These are phyloP conservation scores for Spiromastix sp. DNA, from an alignment of 2,329 filamentous ascomycete genomes.

Conservation along the genomic window DNA sequence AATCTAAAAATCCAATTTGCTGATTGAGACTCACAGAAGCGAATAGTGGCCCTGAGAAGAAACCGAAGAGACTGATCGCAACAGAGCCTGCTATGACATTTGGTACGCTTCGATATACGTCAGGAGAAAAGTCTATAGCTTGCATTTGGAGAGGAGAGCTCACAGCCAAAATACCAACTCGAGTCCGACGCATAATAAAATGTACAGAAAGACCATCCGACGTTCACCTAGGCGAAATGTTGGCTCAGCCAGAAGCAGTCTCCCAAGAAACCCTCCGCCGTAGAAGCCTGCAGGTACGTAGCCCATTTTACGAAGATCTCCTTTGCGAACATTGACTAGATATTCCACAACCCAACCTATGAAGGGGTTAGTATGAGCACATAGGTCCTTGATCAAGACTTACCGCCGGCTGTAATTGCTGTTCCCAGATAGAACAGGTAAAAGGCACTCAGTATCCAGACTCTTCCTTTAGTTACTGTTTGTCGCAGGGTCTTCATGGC, in stretches of 20 bases:
- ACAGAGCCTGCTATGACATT: conserved; percentile 42
- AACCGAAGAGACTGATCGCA: conserved; percentile 44
- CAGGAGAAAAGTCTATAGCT: background rate
- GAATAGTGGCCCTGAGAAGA: conserved; percentile 50
- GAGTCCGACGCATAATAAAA: conserved; percentile 40
- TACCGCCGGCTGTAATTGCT: conserved; percentile 40
- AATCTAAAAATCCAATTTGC: too few species aligned
- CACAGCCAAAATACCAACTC: conserved; percentile 51
- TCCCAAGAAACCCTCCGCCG: conserved; percentile 47
- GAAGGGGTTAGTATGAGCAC: background rate
- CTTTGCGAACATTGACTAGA: conserved; percentile 49
- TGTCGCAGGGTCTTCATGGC: too few species aligned
- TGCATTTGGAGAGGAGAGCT: background rate
- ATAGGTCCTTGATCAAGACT: background rate
- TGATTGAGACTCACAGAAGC: conserved; percentile 39
- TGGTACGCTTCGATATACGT: conserved; percentile 22
- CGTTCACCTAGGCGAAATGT: conserved; percentile 50
- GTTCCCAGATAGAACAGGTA: conserved; percentile 55
- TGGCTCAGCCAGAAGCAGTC: conserved; percentile 48
- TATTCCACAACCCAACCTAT: conserved; percentile 56
- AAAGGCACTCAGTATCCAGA: conserved; percentile 52
- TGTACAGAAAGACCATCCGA: conserved; percentile 47
- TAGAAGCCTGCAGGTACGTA: conserved; percentile 54
- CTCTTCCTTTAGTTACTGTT: too few species aligned
- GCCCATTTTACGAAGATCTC: conserved; percentile 46